Percentiles rank a stretch among this genome's conserved stretches.
phyloP scores from a whole-genome alignment of 1,284 basidiomycete genomes.

The Melampsora medusae region DNA sequence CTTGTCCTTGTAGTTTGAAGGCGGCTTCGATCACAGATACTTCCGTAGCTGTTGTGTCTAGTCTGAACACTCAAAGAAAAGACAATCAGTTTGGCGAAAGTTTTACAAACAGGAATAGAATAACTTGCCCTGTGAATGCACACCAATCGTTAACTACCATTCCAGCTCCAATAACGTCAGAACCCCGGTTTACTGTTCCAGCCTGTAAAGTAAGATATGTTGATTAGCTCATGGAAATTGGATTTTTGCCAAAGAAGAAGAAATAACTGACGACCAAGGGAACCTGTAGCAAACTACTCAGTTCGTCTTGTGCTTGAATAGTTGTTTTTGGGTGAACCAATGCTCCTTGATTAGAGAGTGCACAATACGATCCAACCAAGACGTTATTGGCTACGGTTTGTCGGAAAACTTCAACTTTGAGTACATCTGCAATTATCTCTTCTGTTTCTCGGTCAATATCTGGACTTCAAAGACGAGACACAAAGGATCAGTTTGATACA shows the following conservation, averaged over 20 bases:
- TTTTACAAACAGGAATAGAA: background rate
- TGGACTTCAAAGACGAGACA: constrained; percentile 59
- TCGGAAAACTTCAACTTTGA: constrained; percentile 98
- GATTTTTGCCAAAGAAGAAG: background rate
- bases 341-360: constrained; percentile 91
- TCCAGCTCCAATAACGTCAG: constrained; percentile 94
- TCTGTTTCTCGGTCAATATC: constrained; percentile 98
- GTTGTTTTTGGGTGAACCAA: constrained; percentile 97
- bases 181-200: constrained; percentile 96
- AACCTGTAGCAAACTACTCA: constrained; percentile 89
- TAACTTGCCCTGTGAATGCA: constrained; percentile 74
- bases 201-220: constrained; percentile 57
- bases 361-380: constrained; percentile 92
- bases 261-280: constrained; percentile 67
- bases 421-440: constrained; percentile 97
- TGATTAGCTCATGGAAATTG: no score
- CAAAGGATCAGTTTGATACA: constrained; percentile 50
- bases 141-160: constrained; percentile 99
- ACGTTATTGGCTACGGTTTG: constrained; percentile 97
- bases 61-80: constrained; percentile 46
- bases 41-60: constrained; percentile 96
- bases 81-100: background rate
- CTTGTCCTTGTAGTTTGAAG: constrained; percentile 90
- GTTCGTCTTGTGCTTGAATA: constrained; percentile 93
- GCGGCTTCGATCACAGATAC: constrained; percentile 96